Conservation (phyloP, 345 rosid species). For the Melaleuca quinquenervia region DNA sequence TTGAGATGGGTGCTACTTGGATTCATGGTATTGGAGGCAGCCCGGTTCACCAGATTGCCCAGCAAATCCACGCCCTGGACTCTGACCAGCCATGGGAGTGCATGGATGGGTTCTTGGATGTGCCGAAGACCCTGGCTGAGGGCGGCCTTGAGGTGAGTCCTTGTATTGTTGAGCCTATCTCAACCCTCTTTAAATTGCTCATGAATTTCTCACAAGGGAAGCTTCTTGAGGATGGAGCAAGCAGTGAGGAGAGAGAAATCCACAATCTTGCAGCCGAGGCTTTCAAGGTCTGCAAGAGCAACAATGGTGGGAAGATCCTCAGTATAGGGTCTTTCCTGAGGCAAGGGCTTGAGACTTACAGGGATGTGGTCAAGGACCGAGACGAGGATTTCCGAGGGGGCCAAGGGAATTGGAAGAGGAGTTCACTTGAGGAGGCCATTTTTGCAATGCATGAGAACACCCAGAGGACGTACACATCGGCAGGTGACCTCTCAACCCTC, state of each 20-base stretch:
- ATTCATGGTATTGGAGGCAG: slow-evolving; percentile 98
- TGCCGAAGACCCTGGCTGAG: slow-evolving; percentile 48
- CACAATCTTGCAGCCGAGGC: slow-evolving; percentile 26
- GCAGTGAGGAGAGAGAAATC: slow-evolving; percentile 8
- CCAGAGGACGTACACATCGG: slow-evolving; percentile 89
- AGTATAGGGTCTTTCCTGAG: slow-evolving; percentile 48
- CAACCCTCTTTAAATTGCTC: slow-evolving; percentile 55
- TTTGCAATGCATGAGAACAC: slow-evolving; percentile 63
- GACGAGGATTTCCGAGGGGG: slow-evolving; percentile 16
- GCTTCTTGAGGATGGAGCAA: slow-evolving; percentile 1
- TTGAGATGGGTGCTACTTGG: slow-evolving; percentile 99
- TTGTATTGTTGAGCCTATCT: slow-evolving; percentile 36
- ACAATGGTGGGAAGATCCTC: slow-evolving; percentile 17
- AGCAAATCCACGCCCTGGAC: slow-evolving; percentile 43
- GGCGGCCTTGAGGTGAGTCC: slow-evolving; percentile 57
- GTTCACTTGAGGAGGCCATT: slow-evolving; percentile 54
- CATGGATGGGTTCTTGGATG: slow-evolving; percentile 65
- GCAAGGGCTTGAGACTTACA: slow-evolving; percentile 7
- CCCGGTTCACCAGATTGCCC: slow-evolving; percentile 65
- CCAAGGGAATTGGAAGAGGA: slow-evolving; percentile 41
- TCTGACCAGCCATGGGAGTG: slow-evolving; percentile 95
- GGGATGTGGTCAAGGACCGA: neutral
- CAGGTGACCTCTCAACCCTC: slow-evolving; percentile 59
- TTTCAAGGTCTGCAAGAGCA: slow-evolving; percentile 12
- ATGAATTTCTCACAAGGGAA: slow-evolving; percentile 83